Base-by-base conservation (phyloP, 2,329 filamentous ascomycete species). In the Cytospora leucostoma region DNA sequence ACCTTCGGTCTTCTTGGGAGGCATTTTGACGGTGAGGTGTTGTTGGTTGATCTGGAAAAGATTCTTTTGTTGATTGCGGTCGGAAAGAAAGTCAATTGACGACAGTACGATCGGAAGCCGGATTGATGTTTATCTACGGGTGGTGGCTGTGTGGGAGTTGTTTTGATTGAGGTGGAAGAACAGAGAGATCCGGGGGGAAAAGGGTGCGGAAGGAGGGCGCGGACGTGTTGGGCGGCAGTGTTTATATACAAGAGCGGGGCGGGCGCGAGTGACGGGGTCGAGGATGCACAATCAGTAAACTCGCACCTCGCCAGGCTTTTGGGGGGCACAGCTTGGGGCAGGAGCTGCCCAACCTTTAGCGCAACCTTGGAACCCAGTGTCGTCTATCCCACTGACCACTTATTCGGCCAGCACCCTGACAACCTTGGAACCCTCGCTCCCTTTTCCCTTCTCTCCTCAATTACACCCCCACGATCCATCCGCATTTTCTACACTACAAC, bases 211-310 rank as follows among this genome's bases (percentile, higher is more conserved):
- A 75, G 75, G 73, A 74, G 74, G 78, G 77, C 78, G 82, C 80
- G 80, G 80, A 81, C 81, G 82, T 73, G 77, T 80, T 76, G 78
- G 78, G 78, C 74, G 79, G 78, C 76, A 74, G 76, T 82, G 80
- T 84, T 86, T 86, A 85, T 86, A 86, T 86, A 80, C 71, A 74
- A 73, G 72, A 80, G 79, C 77, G 78, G 80, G 82, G 77, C 76
- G 78, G 33, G 27, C 50, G 52, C n/a, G 44, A 21, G 44, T 11
- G 44, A 47, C 44, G 44, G 44, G 65, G 55, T 59, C 53, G 62
- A 65, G 74, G 77, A 77, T 75, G 77, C 79, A 78, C 82, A 84
- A 84, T 84, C 82, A 84, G 80, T 84, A 82, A 64, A 40, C 44
- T 34, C 62, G 59, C 55, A 52, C 55, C 33, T 35, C 21, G 37